phyloP scores from a whole-genome alignment of 2,329 filamentous ascomycete genomes.

The Neofusicoccum umdonicola region DNA sequence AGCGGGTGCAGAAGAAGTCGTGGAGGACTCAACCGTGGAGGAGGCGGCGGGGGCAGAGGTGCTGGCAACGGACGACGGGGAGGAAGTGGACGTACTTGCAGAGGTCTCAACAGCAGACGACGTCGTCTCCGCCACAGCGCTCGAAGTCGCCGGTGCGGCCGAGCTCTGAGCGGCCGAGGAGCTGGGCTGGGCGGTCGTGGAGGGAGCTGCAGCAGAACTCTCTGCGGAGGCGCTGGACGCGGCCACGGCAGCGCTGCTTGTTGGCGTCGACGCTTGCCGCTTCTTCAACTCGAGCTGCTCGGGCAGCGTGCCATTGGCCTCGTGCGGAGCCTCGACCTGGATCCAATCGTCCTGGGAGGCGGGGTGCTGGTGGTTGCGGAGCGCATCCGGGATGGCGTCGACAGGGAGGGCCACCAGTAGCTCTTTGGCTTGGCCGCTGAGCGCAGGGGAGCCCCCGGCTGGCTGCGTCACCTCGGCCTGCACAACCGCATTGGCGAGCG shows the following conservation, averaged over 20 bases:
- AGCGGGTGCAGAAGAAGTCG: conserved; percentile 8
- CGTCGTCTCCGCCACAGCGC: conserved; percentile 9
- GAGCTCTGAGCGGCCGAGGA: conserved; percentile 16
- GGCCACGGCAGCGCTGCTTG: conserved; percentile 23
- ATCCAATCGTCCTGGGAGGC: conserved; percentile 60
- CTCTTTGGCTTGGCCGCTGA: conserved; percentile 46
- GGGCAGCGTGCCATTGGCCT: conserved; percentile 61
- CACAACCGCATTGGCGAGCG: conserved; percentile 28
- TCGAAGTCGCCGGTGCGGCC: conserved; percentile 3
- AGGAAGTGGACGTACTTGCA: conserved; percentile 15
- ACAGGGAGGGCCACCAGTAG: conserved; percentile 54
- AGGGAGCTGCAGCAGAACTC: conserved; percentile 7
- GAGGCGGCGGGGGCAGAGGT: background rate
- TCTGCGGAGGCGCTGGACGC: background rate
- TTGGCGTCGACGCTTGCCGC: conserved; percentile 33
- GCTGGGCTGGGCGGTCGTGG: conserved; percentile 16
- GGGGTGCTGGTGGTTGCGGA: conserved; percentile 61
- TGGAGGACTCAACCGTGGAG: background rate
- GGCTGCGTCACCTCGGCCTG: conserved; percentile 23
- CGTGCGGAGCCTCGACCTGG: conserved; percentile 62
- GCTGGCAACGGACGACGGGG: conserved; percentile 14
- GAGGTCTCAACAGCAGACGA: conserved; percentile 14
- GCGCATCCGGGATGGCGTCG: conserved; percentile 62
- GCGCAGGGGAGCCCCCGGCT: conserved; percentile 27
- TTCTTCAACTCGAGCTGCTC: conserved; percentile 53